Conservation (phyloP, 2,329 filamentous ascomycete species). For the Graphilbum fragrans region DNA sequence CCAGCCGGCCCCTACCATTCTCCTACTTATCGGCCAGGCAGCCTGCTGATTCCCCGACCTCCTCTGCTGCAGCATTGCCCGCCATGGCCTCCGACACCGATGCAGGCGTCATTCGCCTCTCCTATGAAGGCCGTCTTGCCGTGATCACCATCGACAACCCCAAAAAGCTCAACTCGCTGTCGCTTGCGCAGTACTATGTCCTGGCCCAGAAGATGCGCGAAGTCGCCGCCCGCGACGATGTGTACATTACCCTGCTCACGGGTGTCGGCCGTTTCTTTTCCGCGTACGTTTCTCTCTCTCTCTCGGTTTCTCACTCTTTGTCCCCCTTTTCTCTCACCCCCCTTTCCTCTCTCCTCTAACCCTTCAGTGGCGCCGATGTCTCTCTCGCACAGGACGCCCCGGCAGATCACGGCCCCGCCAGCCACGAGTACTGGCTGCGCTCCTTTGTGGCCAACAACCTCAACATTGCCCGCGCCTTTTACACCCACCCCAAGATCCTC, state of each 20-base stretch:
- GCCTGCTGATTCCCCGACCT: not conserved
- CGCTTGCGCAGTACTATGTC: constrained; percentile 60
- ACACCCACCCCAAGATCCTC: constrained; percentile 87
- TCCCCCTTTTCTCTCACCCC: not conserved
- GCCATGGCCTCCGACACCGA: constrained; percentile 2
- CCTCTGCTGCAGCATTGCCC: not conserved
- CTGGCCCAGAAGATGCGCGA: constrained; percentile 64
- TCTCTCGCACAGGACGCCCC: constrained; percentile 35
- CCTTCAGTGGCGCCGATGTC: constrained; percentile 64
- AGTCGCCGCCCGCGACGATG: constrained; percentile 65
- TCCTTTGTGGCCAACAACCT: constrained; percentile 77
- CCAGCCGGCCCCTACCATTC: too few relatives aligned
- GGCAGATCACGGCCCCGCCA: constrained; percentile 17
- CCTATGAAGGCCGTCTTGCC: constrained; percentile 59
- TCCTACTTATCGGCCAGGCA: too few relatives aligned
- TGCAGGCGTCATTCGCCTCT: constrained; percentile 34
- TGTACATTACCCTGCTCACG: constrained; percentile 74
- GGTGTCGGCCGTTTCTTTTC: constrained; percentile 81
- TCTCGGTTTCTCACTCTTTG: not conserved
- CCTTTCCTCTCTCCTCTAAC: not conserved
- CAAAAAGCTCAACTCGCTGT: constrained; percentile 79
- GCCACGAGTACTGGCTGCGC: constrained; percentile 46
- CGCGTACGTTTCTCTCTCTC: constrained; percentile 46
- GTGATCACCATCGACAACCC: constrained; percentile 78
- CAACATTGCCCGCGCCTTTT: constrained; percentile 80